phyloP scores from a whole-genome alignment of 1,284 basidiomycete species.

The Vanrija humicola region DNA sequence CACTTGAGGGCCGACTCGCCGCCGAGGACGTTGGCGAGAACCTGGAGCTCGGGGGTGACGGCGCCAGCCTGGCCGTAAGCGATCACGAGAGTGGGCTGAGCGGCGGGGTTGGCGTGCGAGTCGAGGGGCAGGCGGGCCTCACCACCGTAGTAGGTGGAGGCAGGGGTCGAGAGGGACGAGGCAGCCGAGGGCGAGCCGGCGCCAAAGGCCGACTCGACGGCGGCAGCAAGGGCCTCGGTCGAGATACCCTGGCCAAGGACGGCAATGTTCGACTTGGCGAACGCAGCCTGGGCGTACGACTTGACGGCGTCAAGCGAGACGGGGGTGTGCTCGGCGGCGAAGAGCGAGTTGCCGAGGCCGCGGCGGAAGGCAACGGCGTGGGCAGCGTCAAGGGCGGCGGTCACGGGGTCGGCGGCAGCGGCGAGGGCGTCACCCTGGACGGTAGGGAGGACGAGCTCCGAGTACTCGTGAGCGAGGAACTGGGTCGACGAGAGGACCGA shows the following conservation, averaged over 20 bases:
- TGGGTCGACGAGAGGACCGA: slow-evolving; percentile 76
- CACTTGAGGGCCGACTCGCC: slow-evolving; percentile 77
- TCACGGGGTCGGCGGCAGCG: slow-evolving; percentile 61
- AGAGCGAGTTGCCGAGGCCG: slow-evolving; percentile 83
- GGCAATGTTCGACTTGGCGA: slow-evolving; percentile 73
- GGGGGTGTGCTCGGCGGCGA: slow-evolving; percentile 65
- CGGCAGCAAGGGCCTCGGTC: slow-evolving; percentile 62
- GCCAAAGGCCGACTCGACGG: slow-evolving; percentile 68
- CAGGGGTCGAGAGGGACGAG: slow-evolving; percentile 36
- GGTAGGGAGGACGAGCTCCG: slow-evolving; percentile 76
- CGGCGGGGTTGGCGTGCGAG: slow-evolving; percentile 55
- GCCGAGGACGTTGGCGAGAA: slow-evolving; percentile 69
- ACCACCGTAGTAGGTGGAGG: slow-evolving; percentile 72
- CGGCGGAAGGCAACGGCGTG: slow-evolving; percentile 84
- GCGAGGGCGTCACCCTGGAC: slow-evolving; percentile 66
- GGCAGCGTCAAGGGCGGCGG: slow-evolving; percentile 64
- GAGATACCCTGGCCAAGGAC: slow-evolving; percentile 82
- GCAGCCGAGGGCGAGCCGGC: slow-evolving; percentile 38
- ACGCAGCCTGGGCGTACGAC: slow-evolving; percentile 65
- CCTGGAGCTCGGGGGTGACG: slow-evolving; percentile 63
- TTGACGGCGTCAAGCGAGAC: slow-evolving; percentile 66
- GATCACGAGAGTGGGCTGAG: slow-evolving; percentile 68
- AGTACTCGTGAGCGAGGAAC: slow-evolving; percentile 78
- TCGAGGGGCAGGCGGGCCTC: slow-evolving; percentile 64
- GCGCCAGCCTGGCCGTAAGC: slow-evolving; percentile 68